phyloP scores from a whole-genome alignment of 345 rosid genomes.

The Psidium friedrichsthalianum region DNA sequence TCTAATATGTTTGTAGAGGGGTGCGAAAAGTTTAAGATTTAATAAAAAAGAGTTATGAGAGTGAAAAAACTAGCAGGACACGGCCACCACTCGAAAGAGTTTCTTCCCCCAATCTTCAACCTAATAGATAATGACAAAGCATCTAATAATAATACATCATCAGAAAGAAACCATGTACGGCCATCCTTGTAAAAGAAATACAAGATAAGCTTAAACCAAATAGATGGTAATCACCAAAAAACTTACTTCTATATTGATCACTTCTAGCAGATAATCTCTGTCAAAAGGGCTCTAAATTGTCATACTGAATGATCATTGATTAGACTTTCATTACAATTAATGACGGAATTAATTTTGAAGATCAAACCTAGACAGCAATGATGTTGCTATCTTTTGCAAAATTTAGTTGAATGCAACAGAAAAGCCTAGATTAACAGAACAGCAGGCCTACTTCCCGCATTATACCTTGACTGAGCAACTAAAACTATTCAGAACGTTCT shows the following conservation, averaged over 20 bases:
- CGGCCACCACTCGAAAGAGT: neutral
- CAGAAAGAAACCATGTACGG: neutral
- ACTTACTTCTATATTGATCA: neutral
- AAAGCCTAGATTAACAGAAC: neutral
- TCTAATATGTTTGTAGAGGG: neutral
- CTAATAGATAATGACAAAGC: neutral
- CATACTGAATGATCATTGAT: neutral
- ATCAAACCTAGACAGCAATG: neutral
- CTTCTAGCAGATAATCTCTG: neutral
- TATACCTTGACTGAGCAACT: neutral
- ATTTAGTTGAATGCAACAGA: neutral
- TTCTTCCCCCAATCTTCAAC: neutral
- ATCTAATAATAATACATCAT: neutral
- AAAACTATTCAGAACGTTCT: neutral
- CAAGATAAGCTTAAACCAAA: neutral
- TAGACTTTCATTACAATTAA: neutral
- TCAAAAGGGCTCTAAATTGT: neutral
- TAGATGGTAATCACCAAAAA: neutral
- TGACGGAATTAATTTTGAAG: neutral
- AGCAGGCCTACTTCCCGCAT: neutral
- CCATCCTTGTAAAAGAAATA: neutral
- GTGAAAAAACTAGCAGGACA: neutral
- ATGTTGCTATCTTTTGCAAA: neutral
- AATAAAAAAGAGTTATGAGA: neutral
- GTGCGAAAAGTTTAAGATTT: neutral